Evolutionary conservation across 2,329 filamentous ascomycete species (phyloP).

Genomic region (Apiospora rasikravindrae): DNA sequence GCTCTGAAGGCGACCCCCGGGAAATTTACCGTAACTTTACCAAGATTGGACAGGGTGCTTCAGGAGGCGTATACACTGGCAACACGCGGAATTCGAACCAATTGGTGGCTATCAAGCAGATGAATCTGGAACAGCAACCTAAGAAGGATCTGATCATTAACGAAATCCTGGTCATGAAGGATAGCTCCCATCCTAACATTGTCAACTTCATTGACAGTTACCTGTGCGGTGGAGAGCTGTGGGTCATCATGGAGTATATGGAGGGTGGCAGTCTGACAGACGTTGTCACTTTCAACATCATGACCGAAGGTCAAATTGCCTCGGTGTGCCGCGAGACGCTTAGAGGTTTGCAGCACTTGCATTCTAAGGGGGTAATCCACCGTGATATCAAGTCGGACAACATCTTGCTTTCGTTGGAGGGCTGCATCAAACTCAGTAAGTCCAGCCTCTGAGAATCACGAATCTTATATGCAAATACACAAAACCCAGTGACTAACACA

Average conservation of each 20-base stretch:
- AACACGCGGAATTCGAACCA: constrained; percentile 84
- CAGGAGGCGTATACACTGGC: constrained; percentile 92
- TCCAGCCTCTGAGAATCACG: constrained; percentile 27
- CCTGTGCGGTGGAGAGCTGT: constrained; percentile 85
- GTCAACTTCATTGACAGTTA: constrained; percentile 99
- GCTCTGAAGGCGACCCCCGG: constrained; percentile 86
- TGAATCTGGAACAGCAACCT: constrained; percentile 97
- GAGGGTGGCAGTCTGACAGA: constrained; percentile 97
- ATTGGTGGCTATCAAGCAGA: constrained; percentile 98
- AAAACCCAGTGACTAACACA: constrained; percentile 25
- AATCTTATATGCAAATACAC: neutral
- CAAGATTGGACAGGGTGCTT: constrained; percentile 97
- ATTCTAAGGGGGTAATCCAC: constrained; percentile 98
- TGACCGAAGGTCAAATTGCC: constrained; percentile 97
- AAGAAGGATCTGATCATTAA: constrained; percentile 99
- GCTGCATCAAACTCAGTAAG: constrained; percentile 96
- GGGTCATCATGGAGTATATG: constrained; percentile 99
- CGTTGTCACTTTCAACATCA: constrained; percentile 98
- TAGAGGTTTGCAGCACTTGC: constrained; percentile 89
- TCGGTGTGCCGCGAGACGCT: constrained; percentile 94
- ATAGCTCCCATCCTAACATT: constrained; percentile 97
- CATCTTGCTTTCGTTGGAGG: constrained; percentile 89
- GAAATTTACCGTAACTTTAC: constrained; percentile 85
- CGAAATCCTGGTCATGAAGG: constrained; percentile 98
- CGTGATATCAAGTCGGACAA: constrained; percentile 99